Evolutionary conservation across 108 stramenopile genomes (phyloP).

Genomic region (Cylindrotheca closterium): DNA sequence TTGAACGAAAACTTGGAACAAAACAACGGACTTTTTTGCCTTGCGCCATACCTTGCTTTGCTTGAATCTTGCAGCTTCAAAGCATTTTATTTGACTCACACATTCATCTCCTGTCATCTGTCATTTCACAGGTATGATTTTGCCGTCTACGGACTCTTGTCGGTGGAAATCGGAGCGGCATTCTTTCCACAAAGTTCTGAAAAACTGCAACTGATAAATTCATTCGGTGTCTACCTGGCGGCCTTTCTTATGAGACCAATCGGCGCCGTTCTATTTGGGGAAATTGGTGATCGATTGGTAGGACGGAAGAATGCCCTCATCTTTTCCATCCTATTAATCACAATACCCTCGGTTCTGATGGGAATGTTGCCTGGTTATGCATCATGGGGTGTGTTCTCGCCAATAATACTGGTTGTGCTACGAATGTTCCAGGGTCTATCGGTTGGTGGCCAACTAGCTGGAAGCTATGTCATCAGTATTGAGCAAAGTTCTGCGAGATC

Average conservation of each 20-base stretch:
- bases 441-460: conserved; percentile 86
- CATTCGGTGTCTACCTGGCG: conserved; percentile 85
- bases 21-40: too few relatives aligned
- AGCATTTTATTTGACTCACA: too few relatives aligned
- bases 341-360: conserved; percentile 82
- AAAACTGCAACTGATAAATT: conserved; percentile 59
- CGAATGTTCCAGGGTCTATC: conserved; percentile 85
- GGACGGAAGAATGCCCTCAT: conserved; percentile 66
- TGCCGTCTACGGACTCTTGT: conserved; percentile 81
- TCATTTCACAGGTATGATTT: conserved; percentile 84
- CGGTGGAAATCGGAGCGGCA: conserved; percentile 65
- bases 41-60: too few relatives aligned
- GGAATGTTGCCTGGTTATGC: conserved; percentile 82
- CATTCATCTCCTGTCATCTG: too few relatives aligned
- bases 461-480: conserved; percentile 64
- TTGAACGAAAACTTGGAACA: conserved; percentile 7
- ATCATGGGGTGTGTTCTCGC: conserved; percentile 56
- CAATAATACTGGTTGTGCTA: conserved; percentile 59
- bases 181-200: conserved; percentile 77
- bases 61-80: too few relatives aligned
- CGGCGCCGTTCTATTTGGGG: conserved; percentile 68
- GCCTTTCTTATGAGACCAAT: conserved; percentile 65
- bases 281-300: conserved; percentile 68
- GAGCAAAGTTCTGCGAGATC: conserved; percentile 52
- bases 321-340: conserved; percentile 66